Evolutionary conservation across 805 yeast species (phyloP), one percentile per base, ranked within the genome.

Genomic region (Teunomyces kruisii): DNA sequence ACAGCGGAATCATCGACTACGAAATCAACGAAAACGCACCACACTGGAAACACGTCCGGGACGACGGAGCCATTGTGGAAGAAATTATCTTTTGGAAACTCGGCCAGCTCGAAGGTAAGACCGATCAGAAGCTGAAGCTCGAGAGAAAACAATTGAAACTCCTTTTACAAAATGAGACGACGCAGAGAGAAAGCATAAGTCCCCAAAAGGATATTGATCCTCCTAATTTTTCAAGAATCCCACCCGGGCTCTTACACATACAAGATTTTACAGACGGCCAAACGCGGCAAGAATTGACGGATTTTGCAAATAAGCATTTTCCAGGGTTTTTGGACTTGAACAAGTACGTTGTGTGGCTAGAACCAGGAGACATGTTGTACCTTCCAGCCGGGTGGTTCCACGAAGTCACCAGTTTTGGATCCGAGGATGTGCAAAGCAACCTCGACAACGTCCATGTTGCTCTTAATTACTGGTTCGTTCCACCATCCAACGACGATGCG

Each of bases 301-400:
- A 52, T 1, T 61, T 72, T 38, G 75, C 79, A 1, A 50, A 66
- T n/a, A 43, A 50, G 4, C 58, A 68, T 26, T 84, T 76, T 62
- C 86, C 86, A 0, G 68, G 72, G 1, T 68, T 83, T 41, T 56
- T 72, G 32, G 48, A 62, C 1, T 67, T 80, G 1, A 61, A 67
- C 14, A 68, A 71, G 38, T 56, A 74, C 12, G 67, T 73, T 13
- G 80, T 81, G 1, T 67, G 75, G 57, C 51, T 86, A 22, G 56
- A 72, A 24, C 81, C 84, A 0, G 89, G 89, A 0, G 81, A 84
- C 40, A 79, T 83, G 83, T 59, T 86, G 16, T 86, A 78, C 56
- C 58, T 86, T 19, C 92, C 92, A 0, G 77, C 86, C 1, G 90
- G 92, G 2, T 86, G 91, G 91, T 86, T 86, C 55, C 92, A 86